These are phyloP conservation scores for Lippia alba DNA, from an alignment of 305 asterid species.

Conservation along the genomic window DNA sequence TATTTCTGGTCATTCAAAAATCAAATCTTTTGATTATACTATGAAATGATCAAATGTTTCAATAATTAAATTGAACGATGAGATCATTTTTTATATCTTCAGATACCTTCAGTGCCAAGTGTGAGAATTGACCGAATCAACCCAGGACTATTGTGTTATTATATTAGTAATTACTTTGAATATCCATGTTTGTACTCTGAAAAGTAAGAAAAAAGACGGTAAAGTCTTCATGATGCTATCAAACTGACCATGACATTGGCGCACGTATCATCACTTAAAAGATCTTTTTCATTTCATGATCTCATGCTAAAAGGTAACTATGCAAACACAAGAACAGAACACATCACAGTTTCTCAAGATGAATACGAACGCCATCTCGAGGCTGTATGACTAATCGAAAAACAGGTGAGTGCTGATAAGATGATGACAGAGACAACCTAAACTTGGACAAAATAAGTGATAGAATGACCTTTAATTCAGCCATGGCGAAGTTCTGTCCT, in stretches of 20 bases:
- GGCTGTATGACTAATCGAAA: constrained; percentile 60
- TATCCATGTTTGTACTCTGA: not conserved
- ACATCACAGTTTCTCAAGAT: constrained; percentile 48
- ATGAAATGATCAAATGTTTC: too few relatives aligned
- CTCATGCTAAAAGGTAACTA: not conserved
- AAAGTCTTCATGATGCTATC: not conserved
- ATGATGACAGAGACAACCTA: constrained; percentile 57
- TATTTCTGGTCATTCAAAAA: too few relatives aligned
- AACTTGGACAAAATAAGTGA: constrained; percentile 57
- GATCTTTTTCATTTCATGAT: not conserved
- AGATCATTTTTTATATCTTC: not conserved
- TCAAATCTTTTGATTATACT: too few relatives aligned
- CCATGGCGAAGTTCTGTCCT: constrained; percentile 79
- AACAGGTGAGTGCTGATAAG: constrained; percentile 62
- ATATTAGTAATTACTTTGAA: not conserved
- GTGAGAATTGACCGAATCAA: not conserved
- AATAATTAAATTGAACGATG: not conserved
- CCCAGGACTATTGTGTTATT: not conserved
- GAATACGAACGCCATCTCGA: constrained; percentile 55
- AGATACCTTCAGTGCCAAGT: not conserved
- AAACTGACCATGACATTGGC: not conserved
- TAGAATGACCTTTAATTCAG: constrained; percentile 65
- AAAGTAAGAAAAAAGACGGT: not conserved
- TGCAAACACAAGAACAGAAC: not conserved
- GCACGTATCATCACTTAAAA: not conserved